Evolutionary conservation across 768 basidiomycete genomes (phyloP), one percentile per base, ranked within the genome.

Genomic region (Pisolithus orientalis): DNA sequence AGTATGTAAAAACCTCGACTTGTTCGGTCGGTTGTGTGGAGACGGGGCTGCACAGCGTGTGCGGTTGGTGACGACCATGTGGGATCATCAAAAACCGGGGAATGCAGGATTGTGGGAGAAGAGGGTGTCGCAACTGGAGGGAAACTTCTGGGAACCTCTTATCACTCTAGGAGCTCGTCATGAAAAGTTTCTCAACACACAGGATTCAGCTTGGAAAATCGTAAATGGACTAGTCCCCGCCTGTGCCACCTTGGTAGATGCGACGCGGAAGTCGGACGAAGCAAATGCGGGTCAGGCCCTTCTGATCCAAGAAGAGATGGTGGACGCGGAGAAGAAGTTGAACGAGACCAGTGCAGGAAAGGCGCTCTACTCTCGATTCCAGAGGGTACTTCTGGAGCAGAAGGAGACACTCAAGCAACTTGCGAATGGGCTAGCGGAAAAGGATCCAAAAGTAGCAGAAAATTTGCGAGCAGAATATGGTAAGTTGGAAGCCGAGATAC

Each of bases 11-110:
- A 71, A 70, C 51, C 64, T 73, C 44, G 53, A 57, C 16, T 50
- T 72, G 54, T 71, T 75, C 50, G 54, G 60, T 27, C 57, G 61
- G 27, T 51, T 75, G 16, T 75, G 74, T 37, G 74, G 73, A 4
- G 34, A 59, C 8, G n/a, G 53, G 3, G 58, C 65, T 8, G 47
- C 69, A 28, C 57, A 16, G 39, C 70, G 69, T 16, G 60, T 70
- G 5, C 56, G 65, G 24, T 54, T 75, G 16, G 59, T 67, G 17
- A 75, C 72, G 4, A 34, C 34, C 11, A 34, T 34, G 34, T 34
- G 34, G 34, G 34, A 34, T 13, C 13, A 34, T 5, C 11, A 34
- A 34, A 32, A 9, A 11, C 34, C n/a, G 60, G 47, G n/a, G 63
- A 66, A 29, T 25, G 1, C 4, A 6, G 8, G 1, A 14, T 53